Evolutionary conservation across 192 early-diverging fungal species (phyloP), one percentile per base, ranked within the genome.

Genomic region (Pecoramyces ruminantium): DNA sequence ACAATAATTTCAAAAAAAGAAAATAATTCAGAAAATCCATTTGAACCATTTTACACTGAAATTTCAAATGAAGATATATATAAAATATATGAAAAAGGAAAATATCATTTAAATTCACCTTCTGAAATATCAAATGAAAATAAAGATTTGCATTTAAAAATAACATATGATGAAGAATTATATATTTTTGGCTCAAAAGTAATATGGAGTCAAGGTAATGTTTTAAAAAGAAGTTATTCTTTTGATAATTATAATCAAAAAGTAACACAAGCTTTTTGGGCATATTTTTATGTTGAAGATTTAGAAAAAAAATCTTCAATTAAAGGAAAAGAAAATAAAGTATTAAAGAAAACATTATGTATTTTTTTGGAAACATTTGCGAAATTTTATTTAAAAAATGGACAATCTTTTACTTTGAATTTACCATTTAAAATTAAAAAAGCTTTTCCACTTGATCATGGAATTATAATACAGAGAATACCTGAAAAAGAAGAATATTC

Each of bases 391-490:
- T 67, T 67, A 67, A 25, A n/a, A 9, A 67, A 67, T 67, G 51
- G 51, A n/a, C 51, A 67, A 11, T 67, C 51, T 11, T 67, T 27
- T 67, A 67, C 51, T 8, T 39, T 86, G 17, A 78, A 81, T 78
- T 15, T 89, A 21, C 89, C 88, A 0, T 87, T 86, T 77, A 38
- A 29, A 5, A 81, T 88, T 3, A 79, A 86, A 28, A 80, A 78
- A 11, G 86, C 85, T 9, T 89, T 87, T 87, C 84, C 89, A 4
- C 83, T 90, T 79, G 81, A 85, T 67, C 28, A 83, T 21, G 89
- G 89, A 17, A 30, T 90, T 14, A 78, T 90, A 34, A 28, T 90
- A 34, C 80, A 88, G 77, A 81, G 84, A 13, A 80, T 77, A 28
- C 30, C 77, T 1, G 85, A 84, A 27, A 82, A 82, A 28, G 79